Percentiles rank a stretch among this genome's conserved stretches.
phyloP scores from a whole-genome alignment of 768 basidiomycete genomes.

The Lactarius trivialis region DNA sequence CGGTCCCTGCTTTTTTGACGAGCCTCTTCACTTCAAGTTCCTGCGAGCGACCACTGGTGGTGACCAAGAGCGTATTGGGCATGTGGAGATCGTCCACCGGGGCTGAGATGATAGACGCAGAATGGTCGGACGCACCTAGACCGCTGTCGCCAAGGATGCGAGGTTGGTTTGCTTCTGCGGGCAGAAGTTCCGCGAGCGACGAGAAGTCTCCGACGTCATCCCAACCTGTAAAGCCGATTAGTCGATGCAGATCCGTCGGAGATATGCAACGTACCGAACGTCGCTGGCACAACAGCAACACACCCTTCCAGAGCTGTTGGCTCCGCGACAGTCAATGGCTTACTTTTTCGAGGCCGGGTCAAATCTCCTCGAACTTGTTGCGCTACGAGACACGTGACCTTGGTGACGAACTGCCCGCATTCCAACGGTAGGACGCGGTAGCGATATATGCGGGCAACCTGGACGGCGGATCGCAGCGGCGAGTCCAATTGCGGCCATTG shows the following conservation, averaged over 20 bases:
- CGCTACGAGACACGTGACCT: slow-evolving; percentile 60
- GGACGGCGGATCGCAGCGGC: too few species aligned
- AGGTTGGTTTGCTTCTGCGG: too few species aligned
- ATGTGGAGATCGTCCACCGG: slow-evolving; percentile 76
- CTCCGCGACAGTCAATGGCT: slow-evolving; percentile 82
- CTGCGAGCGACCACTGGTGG: slow-evolving; percentile 81
- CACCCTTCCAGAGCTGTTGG: slow-evolving; percentile 72
- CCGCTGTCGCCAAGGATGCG: too few species aligned
- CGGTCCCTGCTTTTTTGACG: slow-evolving; percentile 75
- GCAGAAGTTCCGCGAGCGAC: too few species aligned
- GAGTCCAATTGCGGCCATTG: too few species aligned
- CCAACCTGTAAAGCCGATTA: slow-evolving; percentile 55
- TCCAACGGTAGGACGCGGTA: slow-evolving; percentile 87
- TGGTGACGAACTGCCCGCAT: slow-evolving; percentile 90
- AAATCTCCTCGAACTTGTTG: slow-evolving; percentile 53
- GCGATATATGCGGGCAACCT: slow-evolving; percentile 82
- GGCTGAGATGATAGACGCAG: neutral
- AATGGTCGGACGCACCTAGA: too few species aligned
- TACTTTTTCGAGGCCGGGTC: slow-evolving; percentile 77
- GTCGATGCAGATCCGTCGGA: neutral
- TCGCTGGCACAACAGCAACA: too few species aligned
- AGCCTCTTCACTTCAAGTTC: slow-evolving; percentile 79
- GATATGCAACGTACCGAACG: slow-evolving; percentile 54
- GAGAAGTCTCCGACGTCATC: slow-evolving; percentile 91
- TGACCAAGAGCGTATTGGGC: slow-evolving; percentile 83